These are phyloP conservation scores for Pseudogymnoascus sp. DNA, from an alignment of 2,329 filamentous ascomycete genomes.

Conservation along the genomic window DNA sequence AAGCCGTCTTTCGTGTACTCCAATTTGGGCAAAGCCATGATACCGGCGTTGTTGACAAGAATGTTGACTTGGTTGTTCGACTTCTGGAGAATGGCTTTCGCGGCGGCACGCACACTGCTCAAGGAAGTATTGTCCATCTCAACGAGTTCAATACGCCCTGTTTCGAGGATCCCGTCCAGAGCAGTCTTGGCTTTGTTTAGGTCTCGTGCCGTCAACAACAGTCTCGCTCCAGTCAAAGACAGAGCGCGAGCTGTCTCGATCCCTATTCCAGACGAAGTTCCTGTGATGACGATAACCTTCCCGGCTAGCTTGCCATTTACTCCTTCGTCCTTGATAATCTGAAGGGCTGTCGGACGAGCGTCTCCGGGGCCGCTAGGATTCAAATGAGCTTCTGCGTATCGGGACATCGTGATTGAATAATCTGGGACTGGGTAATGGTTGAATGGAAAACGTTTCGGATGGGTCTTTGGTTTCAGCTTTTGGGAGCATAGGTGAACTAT, in stretches of 20 bases:
- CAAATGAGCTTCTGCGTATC: slow-evolving; percentile 9
- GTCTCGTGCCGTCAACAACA: slow-evolving; percentile 30
- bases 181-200: slow-evolving; percentile 26
- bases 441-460: background rate
- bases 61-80: slow-evolving; percentile 24
- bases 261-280: slow-evolving; percentile 31
- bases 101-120: slow-evolving; percentile 25
- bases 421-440: background rate
- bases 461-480: background rate
- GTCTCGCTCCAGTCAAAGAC: slow-evolving; percentile 26
- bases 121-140: slow-evolving; percentile 29
- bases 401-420: background rate
- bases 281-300: slow-evolving; percentile 31
- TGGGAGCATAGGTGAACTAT: background rate
- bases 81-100: slow-evolving; percentile 21
- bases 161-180: slow-evolving; percentile 33
- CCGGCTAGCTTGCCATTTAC: slow-evolving; percentile 29
- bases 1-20: slow-evolving; percentile 36
- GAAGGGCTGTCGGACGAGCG: slow-evolving; percentile 26
- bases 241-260: slow-evolving; percentile 31
- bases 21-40: slow-evolving; percentile 20
- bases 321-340: slow-evolving; percentile 24
- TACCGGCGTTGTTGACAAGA: too few relatives aligned
- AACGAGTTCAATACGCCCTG: slow-evolving; percentile 24
- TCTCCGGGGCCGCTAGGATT: slow-evolving; percentile 25